These are phyloP conservation scores for Phytophthora agathidicida DNA, from an alignment of 352 stramenopile genomes.

Conservation along the genomic window DNA sequence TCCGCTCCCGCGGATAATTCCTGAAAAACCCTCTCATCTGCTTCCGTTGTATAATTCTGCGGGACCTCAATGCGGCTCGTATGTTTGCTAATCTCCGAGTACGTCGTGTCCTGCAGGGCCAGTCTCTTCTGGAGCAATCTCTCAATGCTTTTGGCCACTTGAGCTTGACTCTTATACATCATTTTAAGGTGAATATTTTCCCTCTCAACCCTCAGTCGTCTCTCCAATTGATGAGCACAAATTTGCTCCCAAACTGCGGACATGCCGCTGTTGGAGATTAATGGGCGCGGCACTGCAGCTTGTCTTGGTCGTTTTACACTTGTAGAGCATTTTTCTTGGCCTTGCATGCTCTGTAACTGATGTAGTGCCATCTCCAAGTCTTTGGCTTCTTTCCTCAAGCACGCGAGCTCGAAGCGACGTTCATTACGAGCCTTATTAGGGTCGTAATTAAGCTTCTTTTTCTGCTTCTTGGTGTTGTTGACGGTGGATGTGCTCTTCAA, in stretches of 20 bases:
- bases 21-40: conserved; percentile 28
- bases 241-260: conserved; percentile 13
- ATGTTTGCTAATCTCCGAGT: conserved; percentile 5
- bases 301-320: neutral
- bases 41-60: conserved; percentile 4
- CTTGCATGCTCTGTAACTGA: conserved; percentile 12
- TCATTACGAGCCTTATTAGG: conserved; percentile 35
- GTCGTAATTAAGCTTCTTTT: conserved; percentile 27
- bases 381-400: conserved; percentile 12
- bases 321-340: neutral
- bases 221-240: conserved; percentile 20
- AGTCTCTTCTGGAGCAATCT: conserved; percentile 22
- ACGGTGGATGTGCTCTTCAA: too few relatives aligned
- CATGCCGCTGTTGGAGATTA: neutral
- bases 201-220: conserved; percentile 16
- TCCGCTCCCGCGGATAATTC: conserved; percentile 37
- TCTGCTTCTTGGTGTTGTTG: conserved; percentile 9
- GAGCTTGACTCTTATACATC: conserved; percentile 16
- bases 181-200: conserved; percentile 32
- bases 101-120: neutral
- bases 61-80: conserved; percentile 24
- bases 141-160: conserved; percentile 20
- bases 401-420: conserved; percentile 13
- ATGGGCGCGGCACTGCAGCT: neutral
- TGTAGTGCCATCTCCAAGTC: conserved; percentile 20